Evolutionary conservation across 2,329 filamentous ascomycete genomes (phyloP), one percentile per base, ranked within the genome.

Genomic region (Sordariomycetes sp.): DNA sequence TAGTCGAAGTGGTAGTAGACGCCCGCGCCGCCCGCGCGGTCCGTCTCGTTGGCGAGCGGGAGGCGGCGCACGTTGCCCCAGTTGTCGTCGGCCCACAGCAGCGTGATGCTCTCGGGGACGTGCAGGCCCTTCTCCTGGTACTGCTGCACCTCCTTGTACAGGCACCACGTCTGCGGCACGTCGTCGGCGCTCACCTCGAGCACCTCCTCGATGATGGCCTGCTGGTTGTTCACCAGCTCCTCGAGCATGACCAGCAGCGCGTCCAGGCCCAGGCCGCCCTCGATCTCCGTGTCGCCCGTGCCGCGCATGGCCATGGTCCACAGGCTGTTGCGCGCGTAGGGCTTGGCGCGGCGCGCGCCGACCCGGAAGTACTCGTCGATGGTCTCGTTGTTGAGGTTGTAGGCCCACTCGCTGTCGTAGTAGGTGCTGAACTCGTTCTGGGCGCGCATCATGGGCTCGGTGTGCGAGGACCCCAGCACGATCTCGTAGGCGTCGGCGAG

Each of bases 101-200:
- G 72, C 1, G 83, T 88, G 32, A 89, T 79, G 64, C 87, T 79
- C 43, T 88, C 85, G 0, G 85, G 83, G 1, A 76, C 72, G 32
- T 51, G 37, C 34, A 89, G 76, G 1, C 86, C 86, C 18, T 80
- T 75, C 59, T 86, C 81, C 59, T 85, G 82, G 67, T 89, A 89
- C 7, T 80, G 79, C 69, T 86, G 84, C 1, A 90, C 85, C 66
- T 90, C 86, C 66, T 88, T 89, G 70, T 89, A 90, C 61, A 89
- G 71, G 64, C 85, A 88, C 85, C 86, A 89, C 70, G 85, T 78
- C 68, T 89, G 86, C 6, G 86, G 85, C 0, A 86, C 79, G 3
- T 76, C 69, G 43, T 79, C 74, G 53, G 80, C 69, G 1, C 68
- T 69, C 3, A 76, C 70, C 14, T 75, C 76, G 51, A 86, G 77